phyloP scores from a whole-genome alignment of 179 eudicot species.

The Amaranthus tricolor region DNA sequence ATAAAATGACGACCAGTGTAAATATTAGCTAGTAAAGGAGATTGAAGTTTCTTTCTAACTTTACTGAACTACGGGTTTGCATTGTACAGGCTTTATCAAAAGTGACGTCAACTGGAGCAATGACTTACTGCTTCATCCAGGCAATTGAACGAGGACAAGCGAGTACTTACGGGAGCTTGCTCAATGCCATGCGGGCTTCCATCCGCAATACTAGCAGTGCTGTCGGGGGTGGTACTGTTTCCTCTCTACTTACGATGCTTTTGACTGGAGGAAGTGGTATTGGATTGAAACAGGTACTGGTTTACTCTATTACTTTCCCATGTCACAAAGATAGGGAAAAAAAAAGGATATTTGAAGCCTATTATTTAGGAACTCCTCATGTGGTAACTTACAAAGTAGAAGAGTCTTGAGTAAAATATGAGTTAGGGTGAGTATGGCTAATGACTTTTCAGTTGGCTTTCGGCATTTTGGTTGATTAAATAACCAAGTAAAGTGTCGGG shows the following conservation, averaged over 20 bases:
- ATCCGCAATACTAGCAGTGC: conserved; percentile 47
- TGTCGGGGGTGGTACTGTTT: conserved; percentile 53
- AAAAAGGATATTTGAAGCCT: too few species aligned
- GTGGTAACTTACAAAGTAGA: too few species aligned
- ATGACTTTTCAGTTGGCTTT: too few species aligned
- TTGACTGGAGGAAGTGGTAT: conserved; percentile 72
- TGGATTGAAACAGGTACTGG: conserved; percentile 73
- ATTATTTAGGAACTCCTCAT: background rate
- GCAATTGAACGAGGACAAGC: conserved; percentile 89
- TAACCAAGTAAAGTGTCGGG: too few species aligned
- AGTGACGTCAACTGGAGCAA: conserved; percentile 94
- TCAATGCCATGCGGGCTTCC: conserved; percentile 74
- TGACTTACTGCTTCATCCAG: conserved; percentile 96
- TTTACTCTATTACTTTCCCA: background rate
- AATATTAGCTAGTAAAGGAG: background rate
- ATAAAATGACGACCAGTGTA: too few species aligned
- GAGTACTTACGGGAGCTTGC: conserved; percentile 73
- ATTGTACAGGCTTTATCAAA: conserved; percentile 68
- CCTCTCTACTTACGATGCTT: conserved; percentile 78
- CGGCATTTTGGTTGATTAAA: too few species aligned
- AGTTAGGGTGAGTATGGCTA: too few species aligned
- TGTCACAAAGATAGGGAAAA: background rate
- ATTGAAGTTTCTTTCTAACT: background rate
- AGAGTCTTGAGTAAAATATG: too few species aligned
- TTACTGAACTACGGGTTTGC: conserved; percentile 14